Conservation (phyloP, 2,329 filamentous ascomycete species). For the Fusarium sp. region DNA sequence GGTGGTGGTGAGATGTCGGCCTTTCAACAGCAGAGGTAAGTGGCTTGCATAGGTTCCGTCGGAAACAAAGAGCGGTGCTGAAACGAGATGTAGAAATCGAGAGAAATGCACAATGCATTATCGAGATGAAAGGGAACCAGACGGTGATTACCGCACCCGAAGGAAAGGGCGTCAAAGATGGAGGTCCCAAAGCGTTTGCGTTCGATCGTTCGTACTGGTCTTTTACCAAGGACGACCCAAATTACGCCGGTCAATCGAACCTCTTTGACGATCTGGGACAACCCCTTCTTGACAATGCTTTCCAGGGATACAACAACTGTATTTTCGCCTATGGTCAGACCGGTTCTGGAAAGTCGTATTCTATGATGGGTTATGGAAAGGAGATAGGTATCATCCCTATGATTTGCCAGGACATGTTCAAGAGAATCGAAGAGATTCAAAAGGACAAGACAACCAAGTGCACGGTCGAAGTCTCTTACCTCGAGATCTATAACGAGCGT, state of each 20-base stretch:
- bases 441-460: conserved; percentile 82
- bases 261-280: conserved; percentile 89
- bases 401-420: conserved; percentile 98
- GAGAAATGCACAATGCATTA: conserved; percentile 93
- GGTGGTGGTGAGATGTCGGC: conserved; percentile 96
- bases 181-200: conserved; percentile 86
- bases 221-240: conserved; percentile 82
- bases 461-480: conserved; percentile 97
- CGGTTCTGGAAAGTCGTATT: conserved; percentile 98
- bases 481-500: conserved; percentile 99
- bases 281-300: conserved; percentile 96
- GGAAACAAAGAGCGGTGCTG: conserved; percentile 28
- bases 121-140: conserved; percentile 95
- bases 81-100: conserved; percentile 76
- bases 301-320: conserved; percentile 99
- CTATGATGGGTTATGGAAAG: conserved; percentile 99
- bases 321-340: conserved; percentile 99
- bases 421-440: conserved; percentile 79
- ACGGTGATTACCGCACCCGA: conserved; percentile 84
- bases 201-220: conserved; percentile 99
- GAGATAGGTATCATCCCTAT: conserved; percentile 95
- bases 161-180: conserved; percentile 76
- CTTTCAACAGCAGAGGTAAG: conserved; percentile 94
- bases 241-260: conserved; percentile 91
- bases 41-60: conserved; percentile 15